These are phyloP conservation scores for Metschnikowia baotianmanensis DNA, from an alignment of 805 yeast genomes.

Conservation along the genomic window DNA sequence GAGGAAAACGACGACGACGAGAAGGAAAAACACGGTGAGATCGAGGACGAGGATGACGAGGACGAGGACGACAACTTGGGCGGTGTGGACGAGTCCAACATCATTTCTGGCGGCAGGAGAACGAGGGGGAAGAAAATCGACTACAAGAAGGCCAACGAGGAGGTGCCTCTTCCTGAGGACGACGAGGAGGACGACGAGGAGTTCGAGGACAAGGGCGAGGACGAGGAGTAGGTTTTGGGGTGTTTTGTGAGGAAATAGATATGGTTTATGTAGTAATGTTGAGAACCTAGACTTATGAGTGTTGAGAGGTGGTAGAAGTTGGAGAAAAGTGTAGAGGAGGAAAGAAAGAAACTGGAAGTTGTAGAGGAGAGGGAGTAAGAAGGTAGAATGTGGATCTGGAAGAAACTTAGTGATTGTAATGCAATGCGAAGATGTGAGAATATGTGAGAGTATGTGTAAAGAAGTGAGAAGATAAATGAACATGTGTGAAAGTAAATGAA, in stretches of 20 bases:
- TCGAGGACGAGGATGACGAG: constrained; percentile 57
- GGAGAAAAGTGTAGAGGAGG: too few species aligned
- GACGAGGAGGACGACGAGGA: constrained; percentile 52
- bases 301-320: background rate
- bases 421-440: too few species aligned
- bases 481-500: too few species aligned
- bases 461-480: too few species aligned
- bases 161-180: constrained; percentile 54
- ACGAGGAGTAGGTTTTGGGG: constrained; percentile 3
- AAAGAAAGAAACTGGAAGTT: too few species aligned
- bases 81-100: constrained; percentile 80
- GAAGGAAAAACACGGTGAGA: constrained; percentile 46
- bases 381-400: too few species aligned
- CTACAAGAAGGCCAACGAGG: constrained; percentile 75
- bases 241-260: background rate
- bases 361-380: too few species aligned
- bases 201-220: constrained; percentile 41
- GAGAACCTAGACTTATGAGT: background rate
- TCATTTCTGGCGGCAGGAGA: constrained; percentile 82
- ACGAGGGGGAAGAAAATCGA: constrained; percentile 89
- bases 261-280: too few species aligned
- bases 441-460: too few species aligned
- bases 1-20: constrained; percentile 39
- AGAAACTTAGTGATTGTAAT: too few species aligned
- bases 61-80: constrained; percentile 77